These are phyloP conservation scores for Podila epicladia DNA, from an alignment of 192 early-diverging fungal genomes.

Conservation along the genomic window DNA sequence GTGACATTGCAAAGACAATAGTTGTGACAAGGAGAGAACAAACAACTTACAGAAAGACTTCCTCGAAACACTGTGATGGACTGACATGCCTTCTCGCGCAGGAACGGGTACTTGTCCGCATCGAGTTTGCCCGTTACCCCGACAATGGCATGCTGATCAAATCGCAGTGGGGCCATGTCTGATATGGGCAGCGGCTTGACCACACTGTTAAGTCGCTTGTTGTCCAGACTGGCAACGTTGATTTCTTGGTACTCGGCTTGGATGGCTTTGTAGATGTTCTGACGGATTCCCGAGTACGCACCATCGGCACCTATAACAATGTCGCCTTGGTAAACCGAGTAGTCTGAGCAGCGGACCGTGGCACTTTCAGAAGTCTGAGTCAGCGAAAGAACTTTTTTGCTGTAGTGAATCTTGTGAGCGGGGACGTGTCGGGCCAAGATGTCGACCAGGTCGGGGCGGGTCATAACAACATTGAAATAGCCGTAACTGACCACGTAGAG, in stretches of 20 bases:
- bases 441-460: not conserved
- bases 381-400: not conserved
- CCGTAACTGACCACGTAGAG: not conserved
- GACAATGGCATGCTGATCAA: conserved; percentile 37
- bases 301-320: not conserved
- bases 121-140: conserved; percentile 17
- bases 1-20: not conserved
- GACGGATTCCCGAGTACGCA: not conserved
- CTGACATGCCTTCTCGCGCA: conserved; percentile 26
- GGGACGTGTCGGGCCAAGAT: not conserved
- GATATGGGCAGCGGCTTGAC: conserved; percentile 17
- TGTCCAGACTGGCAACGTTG: conserved; percentile 1
- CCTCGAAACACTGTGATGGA: conserved; percentile 12
- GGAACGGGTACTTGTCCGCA: conserved; percentile 22
- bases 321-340: not conserved
- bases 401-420: not conserved
- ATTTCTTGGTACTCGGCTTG: not conserved
- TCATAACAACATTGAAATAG: not conserved
- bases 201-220: not conserved
- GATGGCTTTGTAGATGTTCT: not conserved
- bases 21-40: not conserved
- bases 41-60: conserved; percentile 20
- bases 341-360: not conserved
- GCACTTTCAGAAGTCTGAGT: not conserved
- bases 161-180: conserved; percentile 16